Evolutionary conservation across 2,329 filamentous ascomycete genomes (phyloP), one percentile per base, ranked within the genome.

Genomic region (Penicillium vulpinum): DNA sequence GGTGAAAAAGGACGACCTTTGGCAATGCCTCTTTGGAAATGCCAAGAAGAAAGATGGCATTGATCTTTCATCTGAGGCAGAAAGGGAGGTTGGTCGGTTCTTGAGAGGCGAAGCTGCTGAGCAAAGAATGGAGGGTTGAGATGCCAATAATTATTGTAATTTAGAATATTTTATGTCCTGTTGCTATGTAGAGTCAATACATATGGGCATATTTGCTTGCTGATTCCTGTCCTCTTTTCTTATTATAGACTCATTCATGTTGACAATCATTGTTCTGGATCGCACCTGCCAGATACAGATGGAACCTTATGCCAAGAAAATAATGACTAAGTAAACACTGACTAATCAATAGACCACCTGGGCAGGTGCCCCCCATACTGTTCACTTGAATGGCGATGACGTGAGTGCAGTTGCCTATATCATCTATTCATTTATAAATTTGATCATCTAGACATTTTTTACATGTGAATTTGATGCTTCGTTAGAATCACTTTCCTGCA

Each of bases 21-120:
- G 92, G 93, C 85, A 86, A 61, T 97, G 93, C 73, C 77, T 97
- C 1, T 97, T 97, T 79, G 89, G 90, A 0, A 80, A 81, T 16
- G 69, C 70, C 35, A 74, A 72, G 57, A 56, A 56, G 68, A 70
- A 64, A 49, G 55, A 61, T 57, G 61, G 41, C 38, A 54, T 43
- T 36, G 56, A 53, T 24, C 48, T 55, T 15, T 59, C 60, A 11
- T 50, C 51, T 21, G 62, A 69, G 51, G 60, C 78, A 48, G 72
- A 77, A 44, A 67, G 69, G 53, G 81, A 83, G 56, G 74, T 85
- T 29, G 76, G 69, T 6, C 74, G 80, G 33, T 78, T 83, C 61
- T 64, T 86, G 57, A 77, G 83, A 59, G 81, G 76, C 7, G 81
- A 83, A 61, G 83, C 84, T 53, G 84, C 82, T 2, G 82, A 85